A percentile compares a stretch with the other conserved stretches of the same genome.
phyloP scores from a whole-genome alignment of 1,284 basidiomycete species.

The Moesziomyces parantarcticus region DNA sequence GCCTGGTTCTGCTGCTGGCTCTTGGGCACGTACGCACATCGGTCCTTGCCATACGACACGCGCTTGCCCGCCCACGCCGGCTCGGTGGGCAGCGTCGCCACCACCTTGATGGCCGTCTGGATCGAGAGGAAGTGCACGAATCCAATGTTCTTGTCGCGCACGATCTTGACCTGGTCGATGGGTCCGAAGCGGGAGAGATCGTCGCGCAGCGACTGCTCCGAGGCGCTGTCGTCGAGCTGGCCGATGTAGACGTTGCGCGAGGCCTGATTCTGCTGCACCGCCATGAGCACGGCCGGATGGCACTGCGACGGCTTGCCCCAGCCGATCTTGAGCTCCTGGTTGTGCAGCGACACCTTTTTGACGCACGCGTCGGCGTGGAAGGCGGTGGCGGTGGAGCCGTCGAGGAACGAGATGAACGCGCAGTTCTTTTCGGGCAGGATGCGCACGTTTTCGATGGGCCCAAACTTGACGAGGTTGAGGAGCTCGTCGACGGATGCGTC shows the following conservation, averaged over 20 bases:
- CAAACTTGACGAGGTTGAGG: conserved; percentile 96
- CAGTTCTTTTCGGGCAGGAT: conserved; percentile 97
- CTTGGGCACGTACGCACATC: conserved; percentile 66
- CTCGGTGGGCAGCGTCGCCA: conserved; percentile 60
- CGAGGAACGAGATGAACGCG: conserved; percentile 84
- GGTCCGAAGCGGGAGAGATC: conserved; percentile 64
- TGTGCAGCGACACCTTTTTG: conserved; percentile 63
- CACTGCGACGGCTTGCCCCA: conserved; percentile 65
- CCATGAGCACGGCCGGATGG: conserved; percentile 61
- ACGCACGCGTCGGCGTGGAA: conserved; percentile 67
- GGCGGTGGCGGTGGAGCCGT: conserved; percentile 59
- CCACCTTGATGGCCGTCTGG: conserved; percentile 65
- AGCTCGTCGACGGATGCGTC: conserved; percentile 97
- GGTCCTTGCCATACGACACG: conserved; percentile 66
- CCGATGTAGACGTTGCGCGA: conserved; percentile 66
- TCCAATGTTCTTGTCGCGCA: conserved; percentile 66
- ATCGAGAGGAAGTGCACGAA: conserved; percentile 67
- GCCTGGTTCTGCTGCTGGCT: conserved; percentile 67
- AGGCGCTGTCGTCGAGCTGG: conserved; percentile 59
- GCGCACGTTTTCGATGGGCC: conserved; percentile 92
- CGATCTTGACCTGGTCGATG: conserved; percentile 67
- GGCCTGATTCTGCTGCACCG: conserved; percentile 65
- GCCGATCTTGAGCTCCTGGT: conserved; percentile 67
- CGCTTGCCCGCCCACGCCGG: conserved; percentile 62
- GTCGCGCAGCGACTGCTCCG: conserved; percentile 60